These are phyloP conservation scores for Combretum micranthum DNA, from an alignment of 345 rosid genomes.

Conservation along the genomic window DNA sequence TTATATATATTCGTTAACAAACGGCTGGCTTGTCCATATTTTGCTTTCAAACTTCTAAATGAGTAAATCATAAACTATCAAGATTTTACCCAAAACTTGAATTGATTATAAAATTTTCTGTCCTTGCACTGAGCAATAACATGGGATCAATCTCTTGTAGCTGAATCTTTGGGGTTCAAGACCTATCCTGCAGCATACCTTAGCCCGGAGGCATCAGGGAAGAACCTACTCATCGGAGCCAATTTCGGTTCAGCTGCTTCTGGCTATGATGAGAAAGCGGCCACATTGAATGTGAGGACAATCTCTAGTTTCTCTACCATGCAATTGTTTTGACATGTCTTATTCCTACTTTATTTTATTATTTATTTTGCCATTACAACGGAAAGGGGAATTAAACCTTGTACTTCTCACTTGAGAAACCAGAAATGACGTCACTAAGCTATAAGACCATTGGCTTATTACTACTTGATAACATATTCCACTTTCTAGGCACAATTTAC, in stretches of 20 bases:
- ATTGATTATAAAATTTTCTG: not conserved
- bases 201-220: conserved; percentile 84
- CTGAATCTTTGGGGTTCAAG: conserved; percentile 80
- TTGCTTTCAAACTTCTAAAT: not conserved
- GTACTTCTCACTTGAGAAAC: too few relatives aligned
- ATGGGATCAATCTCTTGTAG: conserved; percentile 23
- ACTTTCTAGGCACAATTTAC: too few relatives aligned
- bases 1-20: not conserved
- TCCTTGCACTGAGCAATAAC: not conserved
- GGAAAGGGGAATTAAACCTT: not conserved
- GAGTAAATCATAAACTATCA: not conserved
- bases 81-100: not conserved
- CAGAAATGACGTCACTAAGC: too few relatives aligned
- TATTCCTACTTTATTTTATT: too few relatives aligned
- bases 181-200: conserved; percentile 73
- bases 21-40: not conserved
- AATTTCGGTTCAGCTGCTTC: conserved; percentile 95
- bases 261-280: conserved; percentile 79
- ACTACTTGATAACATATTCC: too few relatives aligned
- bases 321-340: not conserved
- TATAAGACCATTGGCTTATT: too few relatives aligned
- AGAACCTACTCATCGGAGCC: conserved; percentile 84
- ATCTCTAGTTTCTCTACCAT: not conserved
- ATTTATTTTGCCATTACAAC: not conserved
- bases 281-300: conserved; percentile 39